Evolutionary conservation across 805 yeast species (phyloP).

Genomic region (Starmerella bombi): DNA sequence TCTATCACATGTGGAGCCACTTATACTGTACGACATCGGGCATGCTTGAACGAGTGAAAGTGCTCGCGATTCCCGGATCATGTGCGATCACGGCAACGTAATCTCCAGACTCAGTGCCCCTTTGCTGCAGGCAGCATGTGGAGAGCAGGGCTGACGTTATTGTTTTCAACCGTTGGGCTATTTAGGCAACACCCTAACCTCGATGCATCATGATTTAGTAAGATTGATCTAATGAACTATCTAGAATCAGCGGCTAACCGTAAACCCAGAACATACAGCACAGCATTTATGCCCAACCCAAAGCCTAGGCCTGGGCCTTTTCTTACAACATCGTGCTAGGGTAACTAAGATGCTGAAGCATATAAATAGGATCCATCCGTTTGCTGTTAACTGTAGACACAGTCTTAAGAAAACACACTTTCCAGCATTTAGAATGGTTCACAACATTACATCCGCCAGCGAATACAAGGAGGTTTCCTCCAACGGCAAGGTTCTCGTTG

Average conservation of each 20-base stretch:
- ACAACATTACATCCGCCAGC: conserved; percentile 34
- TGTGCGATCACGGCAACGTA: too few species aligned
- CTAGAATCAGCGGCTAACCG: background rate
- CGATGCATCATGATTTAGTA: background rate
- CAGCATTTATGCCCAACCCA: background rate
- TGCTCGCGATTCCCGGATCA: too few species aligned
- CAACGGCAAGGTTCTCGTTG: conserved; percentile 74
- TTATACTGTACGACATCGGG: too few species aligned
- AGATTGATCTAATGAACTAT: background rate
- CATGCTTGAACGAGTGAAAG: too few species aligned
- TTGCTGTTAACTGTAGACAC: too few species aligned
- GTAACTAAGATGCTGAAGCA: conserved; percentile 2
- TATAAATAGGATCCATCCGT: conserved; percentile 1
- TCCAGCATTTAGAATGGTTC: conserved; percentile 35
- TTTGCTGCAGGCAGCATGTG: too few species aligned
- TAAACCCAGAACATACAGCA: background rate
- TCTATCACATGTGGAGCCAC: too few species aligned
- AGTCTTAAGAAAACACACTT: background rate
- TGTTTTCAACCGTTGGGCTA: too few species aligned
- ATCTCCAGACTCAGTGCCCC: too few species aligned
- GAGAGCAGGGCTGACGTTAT: too few species aligned
- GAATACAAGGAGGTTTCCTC: conserved; percentile 61
- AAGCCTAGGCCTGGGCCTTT: background rate
- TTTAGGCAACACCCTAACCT: too few species aligned
- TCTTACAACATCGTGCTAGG: background rate